Evolutionary conservation across 495 filamentous ascomycete genomes (phyloP).

Genomic region (Corynascus novoguineensis): DNA sequence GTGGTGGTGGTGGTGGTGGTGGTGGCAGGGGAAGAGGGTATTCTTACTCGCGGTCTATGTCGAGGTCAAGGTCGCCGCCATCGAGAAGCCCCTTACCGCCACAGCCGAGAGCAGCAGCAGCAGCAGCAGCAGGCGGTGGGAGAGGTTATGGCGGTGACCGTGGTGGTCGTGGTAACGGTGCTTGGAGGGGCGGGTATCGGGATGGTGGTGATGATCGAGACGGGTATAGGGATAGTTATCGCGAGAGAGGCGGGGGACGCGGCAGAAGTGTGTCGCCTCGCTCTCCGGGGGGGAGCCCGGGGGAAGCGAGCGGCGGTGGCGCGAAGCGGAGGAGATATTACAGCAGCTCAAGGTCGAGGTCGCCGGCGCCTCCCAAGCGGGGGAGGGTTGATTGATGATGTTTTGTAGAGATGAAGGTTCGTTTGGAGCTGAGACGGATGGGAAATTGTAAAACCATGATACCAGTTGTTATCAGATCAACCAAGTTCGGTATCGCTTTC

Average conservation of each 20-base stretch:
- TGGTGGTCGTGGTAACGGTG: background rate
- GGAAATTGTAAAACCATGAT: slow-evolving; percentile 4
- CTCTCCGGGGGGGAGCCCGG: slow-evolving; percentile 10
- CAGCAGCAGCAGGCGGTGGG: background rate
- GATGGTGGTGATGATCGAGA: background rate
- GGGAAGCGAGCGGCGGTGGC: background rate
- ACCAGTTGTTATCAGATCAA: slow-evolving; percentile 4
- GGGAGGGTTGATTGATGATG: slow-evolving; percentile 19
- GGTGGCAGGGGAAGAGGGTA: background rate
- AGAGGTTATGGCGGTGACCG: background rate
- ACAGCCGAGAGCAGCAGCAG: background rate
- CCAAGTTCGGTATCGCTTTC: background rate
- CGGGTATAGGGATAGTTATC: slow-evolving; percentile 9
- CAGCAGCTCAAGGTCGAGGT: slow-evolving; percentile 22
- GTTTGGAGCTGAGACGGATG: background rate
- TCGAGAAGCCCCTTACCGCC: slow-evolving; percentile 15
- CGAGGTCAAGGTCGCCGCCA: slow-evolving; percentile 2
- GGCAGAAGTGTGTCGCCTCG: slow-evolving; percentile 15
- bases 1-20: background rate
- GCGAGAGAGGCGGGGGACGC: background rate
- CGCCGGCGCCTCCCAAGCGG: slow-evolving; percentile 21
- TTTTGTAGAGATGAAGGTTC: too few relatives aligned
- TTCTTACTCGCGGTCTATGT: slow-evolving; percentile 7
- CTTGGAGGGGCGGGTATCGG: background rate
- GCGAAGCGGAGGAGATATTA: slow-evolving; percentile 29